Base-by-base conservation (phyloP, 192 early-diverging fungal species). In the Podila clonocystis region DNA sequence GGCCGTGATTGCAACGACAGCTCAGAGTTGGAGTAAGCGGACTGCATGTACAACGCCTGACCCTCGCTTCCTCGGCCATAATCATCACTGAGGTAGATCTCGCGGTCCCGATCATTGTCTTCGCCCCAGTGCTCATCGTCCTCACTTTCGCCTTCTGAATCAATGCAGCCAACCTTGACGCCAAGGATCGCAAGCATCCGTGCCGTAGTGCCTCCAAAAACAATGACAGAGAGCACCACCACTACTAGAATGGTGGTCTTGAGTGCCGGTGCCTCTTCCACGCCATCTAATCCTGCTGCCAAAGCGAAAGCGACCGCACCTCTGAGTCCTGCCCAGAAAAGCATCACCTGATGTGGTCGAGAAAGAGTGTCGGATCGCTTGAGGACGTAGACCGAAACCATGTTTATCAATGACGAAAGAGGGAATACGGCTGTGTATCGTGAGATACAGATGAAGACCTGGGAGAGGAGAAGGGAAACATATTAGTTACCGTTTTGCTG, bases 241-340 rank as follows among this genome's bases (percentile, higher is more conserved):
- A 98, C 94, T 17, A 97, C 91, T 57, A 99, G 80, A 26, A 96
- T 96, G 5, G 96, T 98, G 1, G 96, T 95, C 30, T 91, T 93
- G 75, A 97, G 89, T 38, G 94, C 89, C 9, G 91, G 82, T 5
- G 87, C 93, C 33, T 80, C 77, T 62, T 85, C 89, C 31, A 90
- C 83, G 20, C 89, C 93, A 2, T 86, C 85, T 4, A 98, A 85
- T 72, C 95, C 92, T 70, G 93, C 94, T 11, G 95, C 92, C 33
- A 99, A 86, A 0, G 98, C 98, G 84, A 98, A 97, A 0, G 98
- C 96, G 13, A 99, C 97, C 7, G 98, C 97, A 8, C 98, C 98
- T 41, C 98, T 94, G 4, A 99, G 85, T 31, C 83, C 83, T 17
- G 96, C 93, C 96, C 96, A 99, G 84, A 95, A 97, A 8, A 99